Base-by-base conservation (phyloP, 345 rosid genomes). In the Hirschfeldia incana region DNA sequence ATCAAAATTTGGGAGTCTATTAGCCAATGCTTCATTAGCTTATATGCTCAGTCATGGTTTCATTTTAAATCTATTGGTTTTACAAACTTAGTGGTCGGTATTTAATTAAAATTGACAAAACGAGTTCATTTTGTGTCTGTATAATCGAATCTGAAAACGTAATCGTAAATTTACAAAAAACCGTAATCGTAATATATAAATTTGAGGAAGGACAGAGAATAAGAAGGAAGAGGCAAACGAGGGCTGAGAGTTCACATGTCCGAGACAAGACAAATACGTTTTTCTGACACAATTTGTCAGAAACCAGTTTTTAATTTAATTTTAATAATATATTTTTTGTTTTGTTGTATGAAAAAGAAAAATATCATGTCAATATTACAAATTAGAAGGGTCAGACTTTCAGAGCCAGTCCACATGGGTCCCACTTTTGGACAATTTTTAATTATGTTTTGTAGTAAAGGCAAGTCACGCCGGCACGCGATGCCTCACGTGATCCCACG, bases 391-490 rank as follows among this genome's bases (percentile, higher is more conserved):
- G 75, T 62, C 39, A 21, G 21, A 21, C 21, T 21, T 21, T 21
- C 21, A 9, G 39, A 9, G 42, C 21, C 76, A 39, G 65, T 34
- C 74, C 85, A 78, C 76, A 71, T 85, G 86, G 89, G 87, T 68
- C 85, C 90, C 84, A 32, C 0, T 8, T 16, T 32, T 74, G 5
- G 13, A 49, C 32, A 33, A 17, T 10, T 33, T 83, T 75, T 65
- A 33, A 53, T 53, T 53, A n/a, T 53, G 65, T 69, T 79, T 65
- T 53, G 83, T 69, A 76, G 77, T 77, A 79, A 86, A 84, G 86
- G 86, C 42, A 78, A 67, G 83, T 82, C 88, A 85, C 85, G 86
- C 90, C 83, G 80, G 91, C 89, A 85, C 88, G 87, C 90, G 87
- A 73, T 13, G 37, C 73, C 70, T 82, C 90, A 85, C 88, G 89